These are phyloP conservation scores for Penicillium sp. DNA, from an alignment of 2,329 filamentous ascomycete species.

Conservation along the genomic window DNA sequence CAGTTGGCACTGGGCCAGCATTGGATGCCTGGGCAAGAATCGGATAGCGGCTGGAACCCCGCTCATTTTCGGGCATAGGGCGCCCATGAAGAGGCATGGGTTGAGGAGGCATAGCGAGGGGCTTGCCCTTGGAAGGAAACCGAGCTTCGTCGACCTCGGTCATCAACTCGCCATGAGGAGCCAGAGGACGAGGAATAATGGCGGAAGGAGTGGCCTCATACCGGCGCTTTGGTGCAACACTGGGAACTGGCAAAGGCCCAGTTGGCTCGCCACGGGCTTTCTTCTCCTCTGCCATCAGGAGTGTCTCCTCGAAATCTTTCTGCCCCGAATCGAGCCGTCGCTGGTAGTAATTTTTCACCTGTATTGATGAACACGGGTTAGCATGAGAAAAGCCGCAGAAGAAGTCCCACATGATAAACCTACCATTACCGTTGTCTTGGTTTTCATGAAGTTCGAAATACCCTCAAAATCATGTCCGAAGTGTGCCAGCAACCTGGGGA, in stretches of 20 bases:
- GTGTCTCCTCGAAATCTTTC: conserved; percentile 42
- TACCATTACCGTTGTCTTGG: conserved; percentile 51
- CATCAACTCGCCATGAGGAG: conserved; percentile 38
- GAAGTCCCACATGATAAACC: conserved; percentile 12
- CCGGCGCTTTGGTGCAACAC: conserved; percentile 44
- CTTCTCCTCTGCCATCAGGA: conserved; percentile 42
- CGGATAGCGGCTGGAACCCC: conserved; percentile 32
- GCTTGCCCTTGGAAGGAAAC: conserved; percentile 29
- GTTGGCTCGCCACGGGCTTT: conserved; percentile 43
- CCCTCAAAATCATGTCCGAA: conserved; percentile 48
- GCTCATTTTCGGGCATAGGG: conserved; percentile 34
- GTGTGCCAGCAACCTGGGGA: conserved; percentile 42
- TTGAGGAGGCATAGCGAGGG: conserved; percentile 30
- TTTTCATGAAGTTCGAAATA: conserved; percentile 49
- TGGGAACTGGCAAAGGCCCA: conserved; percentile 42
- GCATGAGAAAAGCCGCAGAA: background rate
- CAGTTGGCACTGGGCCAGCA: conserved; percentile 24
- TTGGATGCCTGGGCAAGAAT: conserved; percentile 39
- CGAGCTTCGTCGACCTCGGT: conserved; percentile 32
- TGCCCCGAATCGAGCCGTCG: conserved; percentile 43
- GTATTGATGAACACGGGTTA: background rate
- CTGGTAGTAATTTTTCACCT: conserved; percentile 50
- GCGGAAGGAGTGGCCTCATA: conserved; percentile 44
- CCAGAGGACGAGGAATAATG: conserved; percentile 40
- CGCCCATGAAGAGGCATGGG: conserved; percentile 30